Base-by-base conservation (phyloP, 75 land plant species). In the Larix kaempferi region DNA sequence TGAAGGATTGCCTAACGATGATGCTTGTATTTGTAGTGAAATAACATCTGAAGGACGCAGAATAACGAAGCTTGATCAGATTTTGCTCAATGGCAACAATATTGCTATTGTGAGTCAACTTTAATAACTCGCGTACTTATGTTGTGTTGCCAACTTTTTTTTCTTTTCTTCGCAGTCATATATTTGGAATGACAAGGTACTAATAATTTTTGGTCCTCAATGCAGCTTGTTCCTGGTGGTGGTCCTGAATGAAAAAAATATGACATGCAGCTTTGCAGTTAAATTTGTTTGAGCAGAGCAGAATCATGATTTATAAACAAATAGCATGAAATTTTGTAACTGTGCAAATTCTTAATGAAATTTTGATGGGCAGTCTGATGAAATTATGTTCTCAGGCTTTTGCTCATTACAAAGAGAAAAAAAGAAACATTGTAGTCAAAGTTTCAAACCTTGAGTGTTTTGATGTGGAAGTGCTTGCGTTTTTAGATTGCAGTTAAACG, bases 41-140 rank as follows among this genome's bases (percentile, higher is more conserved):
- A 96, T 96, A 59, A 96, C 99, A 26, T 80, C 98, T 76, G 99
- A 96, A 89, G 99, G 99, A 10, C 86, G 95, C 27, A 76, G 99
- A 64, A 92, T 96, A 27, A 96, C 99, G 52, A 94, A 96, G 86
- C 93, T 96, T 71, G 99, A 96, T 75, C 99, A 96, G 79, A 96
- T 96, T 74, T 82, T 96, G 78, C 93, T 96, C 21, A 96, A 96
- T 82, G 99, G 99, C 56, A 96, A 96, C 91, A 96, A 96, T 84
- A 96, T 96, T 83, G 99, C 99, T 17, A 96, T 96, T 78, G 99
- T 96, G 80, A 96, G 99, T 71, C 7, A 29, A 39, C 3, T 49
- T 14, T 23, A 23, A 63, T 54, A 76, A 16, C 33, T 23, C 1
- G 10, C 12, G 27, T 26, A 8, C 67, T 12, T 62, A 79, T 17